phyloP scores from a whole-genome alignment of 306 rosid species.

The Mucuna pruriens region DNA sequence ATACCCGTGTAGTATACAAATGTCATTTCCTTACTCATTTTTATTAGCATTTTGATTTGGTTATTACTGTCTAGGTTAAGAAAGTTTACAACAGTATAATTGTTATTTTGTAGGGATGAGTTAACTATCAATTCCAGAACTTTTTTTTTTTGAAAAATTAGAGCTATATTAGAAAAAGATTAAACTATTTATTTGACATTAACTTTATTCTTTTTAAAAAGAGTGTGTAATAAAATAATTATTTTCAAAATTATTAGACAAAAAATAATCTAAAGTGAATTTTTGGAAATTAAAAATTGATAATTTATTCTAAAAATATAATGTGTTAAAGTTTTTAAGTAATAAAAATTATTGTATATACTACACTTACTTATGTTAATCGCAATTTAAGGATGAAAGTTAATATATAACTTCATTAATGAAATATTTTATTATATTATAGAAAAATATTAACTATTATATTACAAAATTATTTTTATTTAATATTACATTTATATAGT shows the following conservation, averaged over 20 bases:
- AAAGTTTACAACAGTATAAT: background rate
- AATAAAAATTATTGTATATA: background rate
- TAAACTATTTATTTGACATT: background rate
- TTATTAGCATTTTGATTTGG: background rate
- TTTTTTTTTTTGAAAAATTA: background rate
- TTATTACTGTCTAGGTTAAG: background rate
- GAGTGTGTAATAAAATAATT: background rate
- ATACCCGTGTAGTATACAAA: background rate
- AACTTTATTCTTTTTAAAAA: background rate
- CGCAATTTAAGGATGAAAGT: too few relatives aligned
- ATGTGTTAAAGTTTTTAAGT: background rate
- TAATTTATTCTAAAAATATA: background rate
- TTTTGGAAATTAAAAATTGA: background rate
- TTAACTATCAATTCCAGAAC: background rate
- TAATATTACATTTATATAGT: too few relatives aligned
- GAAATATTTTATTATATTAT: background rate
- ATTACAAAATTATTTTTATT: too few relatives aligned
- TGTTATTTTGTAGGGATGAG: background rate
- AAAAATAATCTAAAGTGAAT: background rate
- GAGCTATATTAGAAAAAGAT: background rate
- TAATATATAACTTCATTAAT: too few relatives aligned
- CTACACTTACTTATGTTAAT: background rate
- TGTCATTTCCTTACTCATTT: background rate
- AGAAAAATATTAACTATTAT: too few relatives aligned
- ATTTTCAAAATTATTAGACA: background rate